phyloP scores from a whole-genome alignment of 208 protist genomes.

The Acanthamoeba culbertsoni region DNA sequence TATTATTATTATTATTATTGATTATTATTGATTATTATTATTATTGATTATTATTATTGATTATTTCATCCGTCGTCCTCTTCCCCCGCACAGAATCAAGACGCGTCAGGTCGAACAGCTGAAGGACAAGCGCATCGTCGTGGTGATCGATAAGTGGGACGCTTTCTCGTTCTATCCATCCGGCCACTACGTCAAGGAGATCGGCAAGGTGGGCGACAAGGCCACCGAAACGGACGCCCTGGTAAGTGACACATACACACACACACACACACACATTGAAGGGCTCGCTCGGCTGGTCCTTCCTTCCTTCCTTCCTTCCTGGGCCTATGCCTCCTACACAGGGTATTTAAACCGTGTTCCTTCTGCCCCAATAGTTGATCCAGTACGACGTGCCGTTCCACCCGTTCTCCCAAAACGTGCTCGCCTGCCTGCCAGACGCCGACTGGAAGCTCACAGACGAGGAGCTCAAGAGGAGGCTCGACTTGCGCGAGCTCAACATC shows the following conservation, averaged over 20 bases:
- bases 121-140: slow-evolving; percentile 90
- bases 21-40: neutral
- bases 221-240: slow-evolving; percentile 83
- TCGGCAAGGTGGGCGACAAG: slow-evolving; percentile 93
- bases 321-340: no score
- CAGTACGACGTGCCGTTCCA: slow-evolving; percentile 87
- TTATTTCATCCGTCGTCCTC: neutral
- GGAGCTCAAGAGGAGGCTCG: slow-evolving; percentile 84
- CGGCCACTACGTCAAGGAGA: slow-evolving; percentile 91
- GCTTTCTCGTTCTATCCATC: slow-evolving; percentile 89
- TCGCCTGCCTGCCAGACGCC: slow-evolving; percentile 43
- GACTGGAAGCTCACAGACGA: slow-evolving; percentile 68
- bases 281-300: no score
- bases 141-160: slow-evolving; percentile 95
- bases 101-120: slow-evolving; percentile 66
- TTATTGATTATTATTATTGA: neutral
- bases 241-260: neutral
- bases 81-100: neutral
- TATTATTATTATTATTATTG: neutral
- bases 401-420: slow-evolving; percentile 57
- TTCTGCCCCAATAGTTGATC: slow-evolving; percentile 90
- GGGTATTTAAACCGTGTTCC: no score
- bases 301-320: no score
- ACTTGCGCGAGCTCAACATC: slow-evolving; percentile 89
- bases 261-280: no score